Evolutionary conservation across 768 basidiomycete species (phyloP).

Genomic region (Auricularia cornea): DNA sequence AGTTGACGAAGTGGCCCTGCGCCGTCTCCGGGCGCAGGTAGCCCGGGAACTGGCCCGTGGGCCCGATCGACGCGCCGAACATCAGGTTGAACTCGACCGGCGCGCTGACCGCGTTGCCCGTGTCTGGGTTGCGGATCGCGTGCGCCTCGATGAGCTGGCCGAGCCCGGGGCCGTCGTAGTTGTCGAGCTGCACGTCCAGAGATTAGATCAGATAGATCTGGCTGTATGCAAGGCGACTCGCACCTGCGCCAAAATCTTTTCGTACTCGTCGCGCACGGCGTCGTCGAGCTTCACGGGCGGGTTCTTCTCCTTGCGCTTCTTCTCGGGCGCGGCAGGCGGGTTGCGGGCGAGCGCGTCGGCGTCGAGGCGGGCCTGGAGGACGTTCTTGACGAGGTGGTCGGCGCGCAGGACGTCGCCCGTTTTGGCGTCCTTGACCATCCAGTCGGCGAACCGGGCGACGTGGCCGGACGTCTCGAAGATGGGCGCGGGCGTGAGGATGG

Average conservation of each 20-base stretch:
- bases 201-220: background rate
- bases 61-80: slow-evolving; percentile 96
- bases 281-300: slow-evolving; percentile 68
- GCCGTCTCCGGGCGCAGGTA: slow-evolving; percentile 97
- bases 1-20: slow-evolving; percentile 98
- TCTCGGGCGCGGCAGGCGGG: slow-evolving; percentile 41
- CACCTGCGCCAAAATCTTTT: slow-evolving; percentile 81
- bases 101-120: slow-evolving; percentile 85
- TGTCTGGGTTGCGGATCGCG: slow-evolving; percentile 82
- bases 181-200: slow-evolving; percentile 68
- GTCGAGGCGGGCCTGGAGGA: slow-evolving; percentile 81
- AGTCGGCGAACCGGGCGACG: slow-evolving; percentile 96
- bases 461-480: slow-evolving; percentile 97
- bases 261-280: slow-evolving; percentile 65
- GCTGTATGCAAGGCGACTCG: slow-evolving; percentile 5
- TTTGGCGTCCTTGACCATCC: slow-evolving; percentile 96
- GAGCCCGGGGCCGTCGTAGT: slow-evolving; percentile 82
- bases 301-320: slow-evolving; percentile 68
- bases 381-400: slow-evolving; percentile 90
- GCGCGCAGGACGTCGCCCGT: slow-evolving; percentile 96
- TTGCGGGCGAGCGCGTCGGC: slow-evolving; percentile 84
- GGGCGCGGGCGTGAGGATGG: slow-evolving; percentile 90
- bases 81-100: slow-evolving; percentile 97
- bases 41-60: slow-evolving; percentile 92
- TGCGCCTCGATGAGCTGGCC: slow-evolving; percentile 78